Conservation (phyloP, 2,329 filamentous ascomycete genomes). For the Xylariomycetidae sp. region DNA sequence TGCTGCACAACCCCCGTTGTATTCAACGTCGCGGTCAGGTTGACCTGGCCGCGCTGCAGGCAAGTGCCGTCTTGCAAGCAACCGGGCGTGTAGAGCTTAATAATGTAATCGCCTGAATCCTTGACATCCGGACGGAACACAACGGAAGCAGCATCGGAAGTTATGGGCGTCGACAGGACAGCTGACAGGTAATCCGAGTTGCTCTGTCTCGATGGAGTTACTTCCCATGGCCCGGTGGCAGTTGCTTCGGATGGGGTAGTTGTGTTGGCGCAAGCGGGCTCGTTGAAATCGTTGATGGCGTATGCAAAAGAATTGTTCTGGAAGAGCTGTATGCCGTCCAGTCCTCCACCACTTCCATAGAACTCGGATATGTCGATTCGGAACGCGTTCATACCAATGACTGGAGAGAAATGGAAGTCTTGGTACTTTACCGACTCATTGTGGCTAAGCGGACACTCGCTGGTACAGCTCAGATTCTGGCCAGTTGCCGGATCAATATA, state of each 20-base stretch:
- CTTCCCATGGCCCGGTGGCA: conserved; percentile 66
- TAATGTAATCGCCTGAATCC: conserved; percentile 84
- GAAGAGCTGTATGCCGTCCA: conserved; percentile 82
- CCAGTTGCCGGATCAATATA: conserved; percentile 73
- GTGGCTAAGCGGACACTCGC: conserved; percentile 75
- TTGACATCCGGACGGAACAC: conserved; percentile 79
- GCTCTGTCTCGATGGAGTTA: conserved; percentile 62
- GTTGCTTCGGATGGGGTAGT: conserved; percentile 61
- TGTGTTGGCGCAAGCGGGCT: conserved; percentile 68
- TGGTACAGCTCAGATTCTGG: conserved; percentile 66
- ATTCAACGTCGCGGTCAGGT: conserved; percentile 66
- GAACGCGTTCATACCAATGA: conserved; percentile 81
- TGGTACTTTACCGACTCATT: conserved; percentile 63
- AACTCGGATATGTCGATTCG: conserved; percentile 79
- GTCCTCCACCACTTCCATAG: conserved; percentile 79
- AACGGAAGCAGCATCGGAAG: conserved; percentile 58
- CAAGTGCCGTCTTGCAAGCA: conserved; percentile 79
- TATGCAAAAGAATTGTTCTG: conserved; percentile 81
- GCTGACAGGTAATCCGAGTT: conserved; percentile 72
- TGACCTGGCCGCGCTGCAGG: conserved; percentile 68
- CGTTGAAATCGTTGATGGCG: conserved; percentile 82
- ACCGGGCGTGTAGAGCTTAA: conserved; percentile 89
- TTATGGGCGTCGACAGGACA: conserved; percentile 49
- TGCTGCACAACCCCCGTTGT: conserved; percentile 30
- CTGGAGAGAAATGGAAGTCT: conserved; percentile 87